These are phyloP conservation scores for Macrocybe gigantea DNA, from an alignment of 768 basidiomycete genomes.

Conservation along the genomic window DNA sequence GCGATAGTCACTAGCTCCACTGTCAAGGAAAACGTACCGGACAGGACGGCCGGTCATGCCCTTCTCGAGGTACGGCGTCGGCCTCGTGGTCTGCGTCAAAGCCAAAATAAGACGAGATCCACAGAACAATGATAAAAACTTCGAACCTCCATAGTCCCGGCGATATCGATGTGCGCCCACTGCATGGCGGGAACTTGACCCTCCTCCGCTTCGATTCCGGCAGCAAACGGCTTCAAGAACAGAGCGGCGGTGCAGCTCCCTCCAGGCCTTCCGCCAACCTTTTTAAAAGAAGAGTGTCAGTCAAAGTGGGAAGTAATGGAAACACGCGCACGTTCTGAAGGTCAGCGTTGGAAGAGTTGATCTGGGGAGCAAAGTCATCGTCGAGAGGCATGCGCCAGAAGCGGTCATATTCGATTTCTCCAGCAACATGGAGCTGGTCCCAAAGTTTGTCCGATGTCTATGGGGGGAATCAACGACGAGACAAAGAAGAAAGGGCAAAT, in stretches of 20 bases:
- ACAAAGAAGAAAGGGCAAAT: background rate
- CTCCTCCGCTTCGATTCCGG: constrained; percentile 62
- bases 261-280: constrained; percentile 69
- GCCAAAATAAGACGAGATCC: background rate
- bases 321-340: constrained; percentile 57
- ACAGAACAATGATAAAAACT: background rate
- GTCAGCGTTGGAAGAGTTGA: constrained; percentile 74
- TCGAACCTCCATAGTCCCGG: constrained; percentile 66
- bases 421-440: constrained; percentile 61
- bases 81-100: constrained; percentile 36
- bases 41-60: constrained; percentile 82
- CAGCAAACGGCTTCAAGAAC: constrained; percentile 80
- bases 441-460: constrained; percentile 75
- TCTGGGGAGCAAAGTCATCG: constrained; percentile 74
- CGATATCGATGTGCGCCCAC: constrained; percentile 90
- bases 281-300: background rate
- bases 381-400: constrained; percentile 92
- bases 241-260: constrained; percentile 80
- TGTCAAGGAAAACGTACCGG: constrained; percentile 41
- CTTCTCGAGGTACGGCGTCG: constrained; percentile 58
- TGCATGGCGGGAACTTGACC: constrained; percentile 49
- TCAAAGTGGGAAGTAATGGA: background rate
- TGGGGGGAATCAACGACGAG: background rate
- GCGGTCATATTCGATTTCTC: constrained; percentile 69
- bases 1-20: no score